Base-by-base conservation (phyloP, 768 basidiomycete genomes). In the Clitopilus passeckerianus region DNA sequence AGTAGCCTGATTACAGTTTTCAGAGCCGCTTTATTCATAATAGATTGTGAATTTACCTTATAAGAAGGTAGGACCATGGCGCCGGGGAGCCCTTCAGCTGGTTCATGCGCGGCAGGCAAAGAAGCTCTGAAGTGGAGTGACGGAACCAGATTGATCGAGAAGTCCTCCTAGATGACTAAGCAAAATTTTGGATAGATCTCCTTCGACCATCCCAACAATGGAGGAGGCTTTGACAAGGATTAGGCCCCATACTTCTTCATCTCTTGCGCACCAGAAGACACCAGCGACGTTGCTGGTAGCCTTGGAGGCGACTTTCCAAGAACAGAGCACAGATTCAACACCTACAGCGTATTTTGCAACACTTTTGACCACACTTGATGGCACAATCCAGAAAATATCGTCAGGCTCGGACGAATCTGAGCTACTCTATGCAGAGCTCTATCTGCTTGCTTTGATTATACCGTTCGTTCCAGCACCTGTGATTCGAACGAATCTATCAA, bases 341-440 rank as follows among this genome's bases (percentile, higher is more conserved):
- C 81, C 95, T 6, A 94, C 93, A 1, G 96, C 97, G 30, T 98
- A 98, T 77, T 97, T 95, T 73, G 92, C 94, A n/a, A 89, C 91
- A 2, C 79, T 96, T 60, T 76, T 93, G 54, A 93, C 93, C 12
- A 90, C 91, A 7, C 80, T 96, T 30, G 90, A 93, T 66, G 85
- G 88, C 60, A 86, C 88, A 10, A 71, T 93, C 23, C 85, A 86
- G 74, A 87, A 80, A 68, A 80, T 77, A 65, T 80, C 79, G 65
- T 65, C 70, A 57, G 70, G 68, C 65, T 71, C 77, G 59, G 73
- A 72, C 65, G 90, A 93, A 57, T 88, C 87, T 15, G 90, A 91
- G 60, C 76, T 93, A 30, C 77, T 95, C 12, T 90, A 93, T 16
- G 91, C 93, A 24, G 86, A 86, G 56, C 79, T 97, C 3, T 95